Evolutionary conservation across 2,329 filamentous ascomycete species (phyloP).

Genomic region (Neonectria ditissima): DNA sequence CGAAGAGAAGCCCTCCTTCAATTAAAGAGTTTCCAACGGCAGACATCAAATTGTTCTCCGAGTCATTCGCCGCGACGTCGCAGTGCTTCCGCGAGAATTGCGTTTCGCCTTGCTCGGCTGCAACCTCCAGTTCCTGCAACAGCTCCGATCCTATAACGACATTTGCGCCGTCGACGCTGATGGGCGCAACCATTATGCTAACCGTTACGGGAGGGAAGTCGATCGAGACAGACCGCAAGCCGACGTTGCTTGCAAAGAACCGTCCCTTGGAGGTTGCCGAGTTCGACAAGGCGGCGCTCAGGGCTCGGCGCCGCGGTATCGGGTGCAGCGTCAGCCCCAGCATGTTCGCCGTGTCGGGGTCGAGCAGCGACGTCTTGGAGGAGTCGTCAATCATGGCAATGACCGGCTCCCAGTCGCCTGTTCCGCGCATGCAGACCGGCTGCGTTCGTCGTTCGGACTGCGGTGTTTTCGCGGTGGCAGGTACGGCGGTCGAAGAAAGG

Average conservation of each 20-base stretch:
- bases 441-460: neutral
- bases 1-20: no score
- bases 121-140: neutral
- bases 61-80: neutral
- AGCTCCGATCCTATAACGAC: constrained; percentile 10
- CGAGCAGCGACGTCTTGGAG: constrained; percentile 7
- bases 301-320: neutral
- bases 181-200: constrained; percentile 7
- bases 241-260: constrained; percentile 3
- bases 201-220: neutral
- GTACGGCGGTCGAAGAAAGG: no score
- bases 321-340: constrained; percentile 12
- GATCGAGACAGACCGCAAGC: neutral
- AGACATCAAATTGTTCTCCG: neutral
- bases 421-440: constrained; percentile 9
- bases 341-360: neutral
- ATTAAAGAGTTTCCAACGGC: neutral
- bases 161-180: neutral
- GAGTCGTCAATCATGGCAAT: constrained; percentile 2
- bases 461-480: no score
- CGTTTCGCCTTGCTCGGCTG: neutral
- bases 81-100: no score
- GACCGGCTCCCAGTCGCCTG: constrained; percentile 12
- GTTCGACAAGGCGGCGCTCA: neutral
- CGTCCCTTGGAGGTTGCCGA: neutral